Base-by-base conservation (phyloP, 768 basidiomycete genomes). In the Tylopilus cervinicoccineus region DNA sequence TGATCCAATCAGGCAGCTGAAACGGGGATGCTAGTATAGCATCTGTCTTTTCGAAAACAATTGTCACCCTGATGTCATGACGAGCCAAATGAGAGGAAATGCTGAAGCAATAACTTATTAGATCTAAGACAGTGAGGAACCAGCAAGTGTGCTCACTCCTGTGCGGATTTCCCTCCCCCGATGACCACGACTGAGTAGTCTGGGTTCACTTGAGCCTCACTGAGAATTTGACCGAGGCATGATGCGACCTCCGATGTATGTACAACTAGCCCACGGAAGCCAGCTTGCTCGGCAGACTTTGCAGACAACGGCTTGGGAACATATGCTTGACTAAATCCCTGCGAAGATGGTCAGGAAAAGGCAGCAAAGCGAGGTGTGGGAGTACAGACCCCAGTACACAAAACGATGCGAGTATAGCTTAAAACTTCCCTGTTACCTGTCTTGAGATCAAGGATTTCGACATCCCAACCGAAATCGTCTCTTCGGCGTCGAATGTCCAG, bases 121-220 rank as follows among this genome's bases (percentile, higher is more conserved):
- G 43, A 37, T 12, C 22, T 10, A 16, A 6, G 37, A 29, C 9
- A 17, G 6, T 23, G 20, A 5, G 8, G 22, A 12, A 37, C 31
- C 29, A 16, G n/a, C 14, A 8, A 37, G 9, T 22, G 4, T 16
- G 27, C 57, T 45, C 51, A 74, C 74, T 86, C 84, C 67, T 81
- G 79, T 0, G 81, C 80, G 4, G 84, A 86, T 59, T 79, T 85
- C 4, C 84, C 84, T 20, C 83, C 79, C 3, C 84, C 84, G 2
- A 84, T 64, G 2, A 86, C 68, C 1, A 83, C 67, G 6, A 78
- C 66, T 0, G 70, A 59, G 12, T 65, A 57, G 6, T 59, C 57
- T 6, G 59, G 48, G 7, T 51, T 52, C 11, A 20, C 24, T 33
- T 45, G 48, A 32, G 54, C 64, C 45, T 38, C 64, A 4, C 40